Evolutionary conservation across 768 basidiomycete genomes (phyloP).

Genomic region (Fistulinella prunicolor): DNA sequence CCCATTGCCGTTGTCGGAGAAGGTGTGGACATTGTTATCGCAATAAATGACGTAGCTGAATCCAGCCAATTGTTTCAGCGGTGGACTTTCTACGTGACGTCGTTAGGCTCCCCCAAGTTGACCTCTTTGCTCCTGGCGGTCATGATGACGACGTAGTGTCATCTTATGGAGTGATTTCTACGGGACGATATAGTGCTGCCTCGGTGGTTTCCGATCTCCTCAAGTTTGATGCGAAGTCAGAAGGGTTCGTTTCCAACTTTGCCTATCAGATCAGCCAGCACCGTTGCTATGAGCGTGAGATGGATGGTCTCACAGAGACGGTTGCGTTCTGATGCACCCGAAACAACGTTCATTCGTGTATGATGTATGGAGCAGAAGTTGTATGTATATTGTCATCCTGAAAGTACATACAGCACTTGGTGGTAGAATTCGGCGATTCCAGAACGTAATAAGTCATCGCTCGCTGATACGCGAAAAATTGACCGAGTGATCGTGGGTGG

Average conservation of each 20-base stretch:
- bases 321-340: slow-evolving; percentile 54
- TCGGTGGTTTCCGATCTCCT: slow-evolving; percentile 40
- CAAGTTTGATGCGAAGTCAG: slow-evolving; percentile 42
- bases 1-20: slow-evolving; percentile 74
- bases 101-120: slow-evolving; percentile 45
- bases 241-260: slow-evolving; percentile 57
- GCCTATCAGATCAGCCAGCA: slow-evolving; percentile 65
- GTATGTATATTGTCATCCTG: no score
- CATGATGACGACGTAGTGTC: slow-evolving; percentile 39
- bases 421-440: no score
- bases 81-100: slow-evolving; percentile 47
- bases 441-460: no score
- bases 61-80: slow-evolving; percentile 31
- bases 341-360: no score
- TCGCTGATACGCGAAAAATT: no score
- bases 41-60: neutral
- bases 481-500: no score
- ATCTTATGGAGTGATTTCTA: slow-evolving; percentile 64
- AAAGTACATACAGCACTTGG: no score
- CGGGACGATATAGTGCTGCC: slow-evolving; percentile 45
- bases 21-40: slow-evolving; percentile 29
- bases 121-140: slow-evolving; percentile 34
- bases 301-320: slow-evolving; percentile 49
- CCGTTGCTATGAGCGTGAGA: slow-evolving; percentile 60
- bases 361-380: no score